Evolutionary conservation across 2,329 filamentous ascomycete species (phyloP).

Genomic region (Biscogniauxia sp.): DNA sequence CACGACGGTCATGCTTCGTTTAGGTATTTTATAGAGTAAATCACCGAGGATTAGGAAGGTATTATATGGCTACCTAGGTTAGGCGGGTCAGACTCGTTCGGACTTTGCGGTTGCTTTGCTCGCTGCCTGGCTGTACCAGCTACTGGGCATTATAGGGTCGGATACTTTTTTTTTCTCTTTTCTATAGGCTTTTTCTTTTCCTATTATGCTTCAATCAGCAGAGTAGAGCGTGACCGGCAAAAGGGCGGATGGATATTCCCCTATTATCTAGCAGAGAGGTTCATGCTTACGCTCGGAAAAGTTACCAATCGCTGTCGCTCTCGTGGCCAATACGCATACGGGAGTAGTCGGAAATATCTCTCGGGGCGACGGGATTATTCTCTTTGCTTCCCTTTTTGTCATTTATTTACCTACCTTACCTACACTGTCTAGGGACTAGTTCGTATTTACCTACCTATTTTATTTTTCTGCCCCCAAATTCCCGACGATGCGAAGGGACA

Average conservation of each 20-base stretch:
- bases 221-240: too few relatives aligned
- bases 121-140: neutral
- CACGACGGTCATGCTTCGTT: neutral
- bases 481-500: constrained; percentile 18
- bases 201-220: too few relatives aligned
- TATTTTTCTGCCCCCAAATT: constrained; percentile 1
- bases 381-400: neutral
- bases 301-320: neutral
- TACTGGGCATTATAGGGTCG: neutral
- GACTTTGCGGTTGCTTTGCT: neutral
- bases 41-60: neutral
- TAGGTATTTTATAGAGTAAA: neutral
- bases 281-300: neutral
- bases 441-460: neutral
- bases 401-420: neutral
- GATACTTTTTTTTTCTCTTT: neutral
- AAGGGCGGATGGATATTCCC: too few relatives aligned
- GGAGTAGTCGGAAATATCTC: neutral
- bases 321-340: neutral
- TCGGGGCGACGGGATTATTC: neutral
- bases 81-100: neutral
- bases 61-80: too few relatives aligned
- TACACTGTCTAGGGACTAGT: too few relatives aligned
- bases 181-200: too few relatives aligned
- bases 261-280: neutral